These are phyloP conservation scores for Nicotiana noctiflora DNA, from an alignment of 257 asterid genomes.

Conservation along the genomic window DNA sequence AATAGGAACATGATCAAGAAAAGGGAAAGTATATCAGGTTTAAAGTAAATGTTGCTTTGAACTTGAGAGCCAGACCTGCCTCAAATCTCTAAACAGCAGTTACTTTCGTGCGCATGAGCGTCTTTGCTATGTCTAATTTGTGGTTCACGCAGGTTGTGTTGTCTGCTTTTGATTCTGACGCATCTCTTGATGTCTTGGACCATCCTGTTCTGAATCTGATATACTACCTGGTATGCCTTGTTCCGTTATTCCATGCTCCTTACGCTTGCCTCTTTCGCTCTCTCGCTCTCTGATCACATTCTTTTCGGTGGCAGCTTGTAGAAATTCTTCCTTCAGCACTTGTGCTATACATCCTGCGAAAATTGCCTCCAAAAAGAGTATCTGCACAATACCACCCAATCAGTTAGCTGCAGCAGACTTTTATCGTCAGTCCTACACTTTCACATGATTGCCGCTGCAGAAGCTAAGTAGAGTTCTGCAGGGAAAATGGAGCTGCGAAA, in stretches of 20 bases:
- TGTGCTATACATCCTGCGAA: conserved; percentile 63
- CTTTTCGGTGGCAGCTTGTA: conserved; percentile 31
- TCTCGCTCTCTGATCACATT: not conserved
- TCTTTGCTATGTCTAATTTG: not conserved
- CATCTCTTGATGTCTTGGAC: conserved; percentile 70
- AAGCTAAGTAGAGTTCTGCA: not conserved
- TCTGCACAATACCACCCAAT: conserved; percentile 62
- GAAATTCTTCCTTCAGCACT: conserved; percentile 77
- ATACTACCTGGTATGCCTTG: conserved; percentile 57
- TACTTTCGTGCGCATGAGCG: not conserved
- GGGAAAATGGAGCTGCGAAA: not conserved
- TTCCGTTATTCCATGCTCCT: not conserved
- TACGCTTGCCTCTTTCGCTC: not conserved
- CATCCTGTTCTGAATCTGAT: conserved; percentile 79
- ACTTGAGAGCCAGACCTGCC: not conserved
- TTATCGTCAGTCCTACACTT: not conserved
- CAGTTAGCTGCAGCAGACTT: conserved; percentile 20
- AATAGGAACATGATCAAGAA: not conserved
- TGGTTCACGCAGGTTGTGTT: conserved; percentile 52
- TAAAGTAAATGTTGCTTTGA: not conserved
- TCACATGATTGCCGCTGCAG: not conserved
- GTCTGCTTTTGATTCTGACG: conserved; percentile 72
- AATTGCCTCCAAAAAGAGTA: conserved; percentile 55
- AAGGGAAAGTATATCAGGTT: not conserved
- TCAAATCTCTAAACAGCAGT: not conserved